phyloP scores from a whole-genome alignment of 805 yeast genomes.

The Candida khao-thaluensis region DNA sequence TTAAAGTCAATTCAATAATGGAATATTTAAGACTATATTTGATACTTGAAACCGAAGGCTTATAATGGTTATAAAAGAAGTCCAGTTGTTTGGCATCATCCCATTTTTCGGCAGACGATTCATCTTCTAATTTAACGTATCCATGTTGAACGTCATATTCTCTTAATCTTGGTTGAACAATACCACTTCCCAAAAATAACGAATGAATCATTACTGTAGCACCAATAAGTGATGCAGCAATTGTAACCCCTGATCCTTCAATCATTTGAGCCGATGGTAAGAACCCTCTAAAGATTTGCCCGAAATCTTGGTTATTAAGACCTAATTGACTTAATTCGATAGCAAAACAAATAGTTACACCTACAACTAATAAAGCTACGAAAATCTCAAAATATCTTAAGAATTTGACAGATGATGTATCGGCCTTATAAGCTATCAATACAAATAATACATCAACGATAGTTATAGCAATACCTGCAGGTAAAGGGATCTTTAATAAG shows the following conservation, averaged over 20 bases:
- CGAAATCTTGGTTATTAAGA: constrained; percentile 21
- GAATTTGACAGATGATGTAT: constrained; percentile 36
- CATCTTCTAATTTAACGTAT: constrained; percentile 23
- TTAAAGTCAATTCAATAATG: constrained; percentile 63
- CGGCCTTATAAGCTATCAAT: constrained; percentile 47
- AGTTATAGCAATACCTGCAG: constrained; percentile 50
- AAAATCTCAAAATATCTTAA: constrained; percentile 39
- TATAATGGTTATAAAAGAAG: constrained; percentile 46
- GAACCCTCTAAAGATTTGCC: constrained; percentile 43
- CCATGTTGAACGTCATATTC: constrained; percentile 44
- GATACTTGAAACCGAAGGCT: constrained; percentile 73
- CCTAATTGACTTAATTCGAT: constrained; percentile 42
- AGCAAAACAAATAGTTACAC: constrained; percentile 46
- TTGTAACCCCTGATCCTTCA: constrained; percentile 42
- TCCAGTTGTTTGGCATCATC: constrained; percentile 12
- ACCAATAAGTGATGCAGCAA: constrained; percentile 49
- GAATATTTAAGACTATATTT: constrained; percentile 70
- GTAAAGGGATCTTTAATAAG: constrained; percentile 42
- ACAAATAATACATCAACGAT: constrained; percentile 47
- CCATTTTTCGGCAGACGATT: constrained; percentile 12
- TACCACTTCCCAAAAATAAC: constrained; percentile 47
- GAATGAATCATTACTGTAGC: constrained; percentile 55
- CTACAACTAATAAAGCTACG: constrained; percentile 42
- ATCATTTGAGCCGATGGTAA: constrained; percentile 44
- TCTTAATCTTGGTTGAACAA: constrained; percentile 48